Conservation (phyloP, 106 monocot species). For the Dioscorea alata region DNA sequence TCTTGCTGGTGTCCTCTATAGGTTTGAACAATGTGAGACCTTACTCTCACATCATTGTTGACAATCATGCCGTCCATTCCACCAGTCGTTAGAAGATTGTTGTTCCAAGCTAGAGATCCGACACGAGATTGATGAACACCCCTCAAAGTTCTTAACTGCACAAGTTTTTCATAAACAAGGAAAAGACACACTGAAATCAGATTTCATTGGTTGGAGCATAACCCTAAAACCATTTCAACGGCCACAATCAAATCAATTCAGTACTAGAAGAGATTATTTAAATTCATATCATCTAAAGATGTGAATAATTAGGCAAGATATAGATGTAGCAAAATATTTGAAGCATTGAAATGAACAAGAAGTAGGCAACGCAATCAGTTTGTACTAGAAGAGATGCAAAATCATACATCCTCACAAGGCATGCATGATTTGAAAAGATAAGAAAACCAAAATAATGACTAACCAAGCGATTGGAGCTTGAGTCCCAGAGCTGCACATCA, state of each 20-base stretch:
- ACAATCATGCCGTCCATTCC: conserved; percentile 51
- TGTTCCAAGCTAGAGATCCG: conserved; percentile 58
- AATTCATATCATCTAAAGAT: background rate
- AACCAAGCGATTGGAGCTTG: conserved; percentile 39
- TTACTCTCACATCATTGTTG: conserved; percentile 53
- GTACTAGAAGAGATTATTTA: background rate
- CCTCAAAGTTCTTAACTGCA: conserved; percentile 45
- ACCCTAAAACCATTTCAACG: background rate
- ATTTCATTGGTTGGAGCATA: too few relatives aligned
- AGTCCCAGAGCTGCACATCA: conserved; percentile 54
- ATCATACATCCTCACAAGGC: too few relatives aligned
- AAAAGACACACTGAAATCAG: background rate
- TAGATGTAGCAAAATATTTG: too few relatives aligned
- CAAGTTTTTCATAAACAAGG: background rate
- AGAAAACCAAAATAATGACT: background rate
- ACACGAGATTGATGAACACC: conserved; percentile 47
- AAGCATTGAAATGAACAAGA: too few relatives aligned
- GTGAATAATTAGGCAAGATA: too few relatives aligned
- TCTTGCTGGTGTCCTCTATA: conserved; percentile 47
- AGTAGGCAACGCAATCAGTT: too few relatives aligned
- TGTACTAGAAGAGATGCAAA: too few relatives aligned
- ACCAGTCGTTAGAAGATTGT: conserved; percentile 53
- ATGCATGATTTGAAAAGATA: background rate
- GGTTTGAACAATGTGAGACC: conserved; percentile 23
- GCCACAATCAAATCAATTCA: background rate